phyloP scores from a whole-genome alignment of 1,284 basidiomycete genomes.

The Malassezia vespertilionis region DNA sequence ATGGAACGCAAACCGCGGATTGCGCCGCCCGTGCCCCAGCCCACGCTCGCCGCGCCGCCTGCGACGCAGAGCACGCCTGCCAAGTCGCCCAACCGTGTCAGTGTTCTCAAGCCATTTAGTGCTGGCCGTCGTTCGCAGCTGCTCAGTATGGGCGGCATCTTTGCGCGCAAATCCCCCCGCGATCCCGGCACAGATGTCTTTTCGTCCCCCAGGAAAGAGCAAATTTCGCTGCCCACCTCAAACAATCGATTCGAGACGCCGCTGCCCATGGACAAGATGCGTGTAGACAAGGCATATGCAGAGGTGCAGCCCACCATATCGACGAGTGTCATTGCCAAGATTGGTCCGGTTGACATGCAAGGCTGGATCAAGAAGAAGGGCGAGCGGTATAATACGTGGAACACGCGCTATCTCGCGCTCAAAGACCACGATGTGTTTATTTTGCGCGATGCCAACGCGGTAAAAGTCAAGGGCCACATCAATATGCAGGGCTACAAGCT shows the following conservation, averaged over 20 bases:
- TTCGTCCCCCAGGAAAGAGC: conserved; percentile 20
- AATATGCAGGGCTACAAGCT: conserved; percentile 86
- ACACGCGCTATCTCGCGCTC: conserved; percentile 80
- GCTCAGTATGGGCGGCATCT: neutral
- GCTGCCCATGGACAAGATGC: neutral
- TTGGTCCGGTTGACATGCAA: conserved; percentile 40
- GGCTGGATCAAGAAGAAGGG: conserved; percentile 93
- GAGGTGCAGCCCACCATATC: neutral
- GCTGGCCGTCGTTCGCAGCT: neutral
- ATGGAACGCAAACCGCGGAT: too few species aligned
- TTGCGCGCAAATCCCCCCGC: conserved; percentile 3
- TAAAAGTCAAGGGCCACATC: conserved; percentile 82
- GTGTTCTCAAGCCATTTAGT: neutral
- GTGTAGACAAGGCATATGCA: conserved; percentile 2
- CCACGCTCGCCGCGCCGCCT: neutral
- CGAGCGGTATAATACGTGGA: conserved; percentile 87
- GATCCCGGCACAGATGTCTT: neutral
- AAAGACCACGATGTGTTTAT: conserved; percentile 60
- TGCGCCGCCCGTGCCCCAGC: conserved; percentile 2
- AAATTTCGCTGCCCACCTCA: conserved; percentile 43
- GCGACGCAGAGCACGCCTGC: neutral
- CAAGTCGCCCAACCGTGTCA: neutral
- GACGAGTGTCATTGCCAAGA: conserved; percentile 31
- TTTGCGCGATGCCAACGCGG: conserved; percentile 35
- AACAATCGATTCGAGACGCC: neutral